Evolutionary conservation across 2,329 filamentous ascomycete genomes (phyloP).

Genomic region (Paramyrothecium sp.): DNA sequence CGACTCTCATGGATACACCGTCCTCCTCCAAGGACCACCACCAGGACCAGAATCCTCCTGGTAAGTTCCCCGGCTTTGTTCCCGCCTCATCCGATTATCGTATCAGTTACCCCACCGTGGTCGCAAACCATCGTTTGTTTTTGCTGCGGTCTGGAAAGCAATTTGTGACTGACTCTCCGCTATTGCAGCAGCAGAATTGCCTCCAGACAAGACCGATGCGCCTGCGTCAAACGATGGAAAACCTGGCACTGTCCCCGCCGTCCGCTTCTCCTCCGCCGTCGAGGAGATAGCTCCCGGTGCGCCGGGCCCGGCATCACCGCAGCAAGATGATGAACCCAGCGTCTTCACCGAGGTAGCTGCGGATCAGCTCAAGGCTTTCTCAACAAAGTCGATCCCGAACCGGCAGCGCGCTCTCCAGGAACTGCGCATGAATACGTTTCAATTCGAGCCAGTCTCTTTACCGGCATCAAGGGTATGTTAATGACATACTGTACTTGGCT

Average conservation of each 20-base stretch:
- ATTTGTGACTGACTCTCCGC: neutral
- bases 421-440: constrained; percentile 78
- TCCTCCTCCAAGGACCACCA: neutral
- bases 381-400: constrained; percentile 65
- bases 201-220: neutral
- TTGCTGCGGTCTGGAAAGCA: neutral
- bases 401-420: constrained; percentile 60
- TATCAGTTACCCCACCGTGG: neutral
- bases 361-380: constrained; percentile 70
- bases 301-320: constrained; percentile 34
- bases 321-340: constrained; percentile 13
- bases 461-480: constrained; percentile 75
- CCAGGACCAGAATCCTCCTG: neutral
- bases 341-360: constrained; percentile 43
- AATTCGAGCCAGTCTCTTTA: constrained; percentile 87
- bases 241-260: constrained; percentile 41
- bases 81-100: neutral
- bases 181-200: neutral
- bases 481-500: no score
- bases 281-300: constrained; percentile 60
- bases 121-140: neutral
- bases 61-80: neutral
- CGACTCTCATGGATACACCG: neutral
- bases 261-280: constrained; percentile 70
- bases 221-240: neutral